Evolutionary conservation across 345 rosid species (phyloP).

Genomic region (Kernera saxatilis): DNA sequence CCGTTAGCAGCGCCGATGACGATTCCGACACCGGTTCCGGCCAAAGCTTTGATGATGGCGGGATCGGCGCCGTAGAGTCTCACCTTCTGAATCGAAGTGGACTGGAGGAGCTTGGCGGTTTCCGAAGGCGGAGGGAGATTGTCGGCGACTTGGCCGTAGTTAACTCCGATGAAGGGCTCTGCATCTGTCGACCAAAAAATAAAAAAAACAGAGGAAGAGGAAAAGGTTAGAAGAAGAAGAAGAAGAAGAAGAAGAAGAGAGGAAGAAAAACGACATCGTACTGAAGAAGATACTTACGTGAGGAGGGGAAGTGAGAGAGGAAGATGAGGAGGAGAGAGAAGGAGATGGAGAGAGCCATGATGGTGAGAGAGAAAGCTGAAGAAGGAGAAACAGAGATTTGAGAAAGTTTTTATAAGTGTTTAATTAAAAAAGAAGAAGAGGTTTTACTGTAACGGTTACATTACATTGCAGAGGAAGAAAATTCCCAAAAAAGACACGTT

Average conservation of each 20-base stretch:
- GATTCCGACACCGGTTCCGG: slow-evolving; percentile 74
- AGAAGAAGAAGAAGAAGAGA: background rate
- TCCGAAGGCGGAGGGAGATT: slow-evolving; percentile 84
- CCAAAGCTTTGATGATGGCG: slow-evolving; percentile 63
- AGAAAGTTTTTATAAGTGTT: background rate
- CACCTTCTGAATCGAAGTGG: slow-evolving; percentile 65
- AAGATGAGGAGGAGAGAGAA: slow-evolving; percentile 35
- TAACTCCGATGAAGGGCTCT: slow-evolving; percentile 74
- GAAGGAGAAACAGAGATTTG: background rate
- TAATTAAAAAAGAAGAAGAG: background rate
- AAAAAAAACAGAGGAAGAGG: background rate
- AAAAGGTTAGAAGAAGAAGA: background rate
- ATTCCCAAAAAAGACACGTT: background rate
- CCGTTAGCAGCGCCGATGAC: slow-evolving; percentile 74
- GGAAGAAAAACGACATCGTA: background rate
- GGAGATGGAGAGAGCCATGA: slow-evolving; percentile 28
- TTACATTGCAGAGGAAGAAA: background rate
- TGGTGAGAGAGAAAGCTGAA: background rate
- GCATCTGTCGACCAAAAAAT: slow-evolving; percentile 35
- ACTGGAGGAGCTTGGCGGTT: slow-evolving; percentile 74
- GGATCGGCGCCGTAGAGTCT: slow-evolving; percentile 88
- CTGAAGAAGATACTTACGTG: slow-evolving; percentile 38
- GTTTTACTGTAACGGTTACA: slow-evolving; percentile 18
- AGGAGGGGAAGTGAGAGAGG: slow-evolving; percentile 24
- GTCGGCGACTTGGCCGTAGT: slow-evolving; percentile 87